A percentile compares a stretch with the other conserved stretches of the same genome.
Conservation (phyloP, 768 basidiomycete genomes). For the Kwoniella botswanensis region DNA sequence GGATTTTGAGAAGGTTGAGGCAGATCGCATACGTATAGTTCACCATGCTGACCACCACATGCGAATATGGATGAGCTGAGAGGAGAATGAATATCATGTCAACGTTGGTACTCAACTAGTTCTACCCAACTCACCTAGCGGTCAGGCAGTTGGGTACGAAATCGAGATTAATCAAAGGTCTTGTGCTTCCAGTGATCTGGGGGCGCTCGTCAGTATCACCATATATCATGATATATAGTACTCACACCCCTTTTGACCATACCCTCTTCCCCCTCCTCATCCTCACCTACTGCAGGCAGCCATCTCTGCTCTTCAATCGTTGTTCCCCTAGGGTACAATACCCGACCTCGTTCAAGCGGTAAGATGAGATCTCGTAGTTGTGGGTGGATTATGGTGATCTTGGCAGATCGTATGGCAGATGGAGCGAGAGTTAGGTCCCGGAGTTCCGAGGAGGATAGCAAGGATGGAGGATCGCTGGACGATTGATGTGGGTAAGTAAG, state of each 20-base stretch:
- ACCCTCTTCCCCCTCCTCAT: conserved; percentile 26
- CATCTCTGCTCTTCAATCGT: conserved; percentile 26
- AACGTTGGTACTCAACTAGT: neutral
- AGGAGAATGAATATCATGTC: conserved; percentile 21
- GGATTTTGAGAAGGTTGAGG: conserved; percentile 25
- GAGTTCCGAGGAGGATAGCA: conserved; percentile 41
- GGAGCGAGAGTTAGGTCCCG: conserved; percentile 43
- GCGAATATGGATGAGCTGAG: conserved; percentile 46
- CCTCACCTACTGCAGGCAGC: conserved; percentile 17
- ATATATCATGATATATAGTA: neutral
- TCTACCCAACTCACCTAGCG: conserved; percentile 42
- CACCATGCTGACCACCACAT: conserved; percentile 56
- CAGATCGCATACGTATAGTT: conserved; percentile 50
- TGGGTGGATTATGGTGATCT: conserved; percentile 55
- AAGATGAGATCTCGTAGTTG: conserved; percentile 79
- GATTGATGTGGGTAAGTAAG: neutral
- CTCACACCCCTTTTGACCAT: conserved; percentile 20
- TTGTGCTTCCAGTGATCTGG: conserved; percentile 31
- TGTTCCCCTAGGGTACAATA: conserved; percentile 19
- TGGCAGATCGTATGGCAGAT: conserved; percentile 34
- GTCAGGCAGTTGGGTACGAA: conserved; percentile 57
- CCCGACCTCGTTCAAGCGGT: conserved; percentile 62
- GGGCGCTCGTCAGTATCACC: neutral
- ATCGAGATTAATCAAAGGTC: conserved; percentile 40
- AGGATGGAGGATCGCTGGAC: conserved; percentile 22